Evolutionary conservation across 805 yeast genomes (phyloP), one percentile per base, ranked within the genome.

Genomic region (Candida nemodendra): DNA sequence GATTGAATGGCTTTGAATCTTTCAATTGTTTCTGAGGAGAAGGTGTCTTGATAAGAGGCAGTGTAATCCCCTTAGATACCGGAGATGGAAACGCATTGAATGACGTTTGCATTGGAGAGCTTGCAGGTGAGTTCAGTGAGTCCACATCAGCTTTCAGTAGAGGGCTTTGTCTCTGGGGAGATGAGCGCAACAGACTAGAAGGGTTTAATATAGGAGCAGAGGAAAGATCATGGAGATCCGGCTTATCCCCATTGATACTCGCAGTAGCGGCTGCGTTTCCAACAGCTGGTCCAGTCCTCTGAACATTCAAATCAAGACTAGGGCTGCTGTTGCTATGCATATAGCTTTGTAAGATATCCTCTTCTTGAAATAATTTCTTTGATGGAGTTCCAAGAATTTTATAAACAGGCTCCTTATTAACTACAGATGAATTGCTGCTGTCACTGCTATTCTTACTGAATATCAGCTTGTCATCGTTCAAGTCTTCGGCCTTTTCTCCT

Each of bases 381-480:
- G 33, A 19, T 25, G 46, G 43, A 14, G 46, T 33, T 2, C 29
- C 38, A 5, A 41, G 16, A n/a, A 27, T 18, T 12, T 34, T 34
- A 23, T 50, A 48, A 12, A 43, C 39, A 9, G 53, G 50, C 18
- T 45, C 44, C 19, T 41, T 40, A n/a, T 38, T 39, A 5, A 30
- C 5, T 13, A 9, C 39, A 18, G 41, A 18, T 1, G 46, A 38
- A 5, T 42, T 16, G 4, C 32, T 37, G 29, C 41, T 39, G 18
- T 41, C 32, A 26, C 41, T 39, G 21, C 38, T 33, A 38, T 47
- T 42, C 18, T 46, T 37, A 35, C 43, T 47, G 47, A 56, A 57
- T n/a, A 46, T 45, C 22, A 61, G 47, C 13, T 58, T 59, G 23
- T 58, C 62, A 4, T 42, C 49, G 11, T 35, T 41, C n/a, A 30